Percentiles rank a stretch among this genome's conserved stretches.
Conservation (phyloP, 495 filamentous ascomycete genomes). For the Glonium stellatum region DNA sequence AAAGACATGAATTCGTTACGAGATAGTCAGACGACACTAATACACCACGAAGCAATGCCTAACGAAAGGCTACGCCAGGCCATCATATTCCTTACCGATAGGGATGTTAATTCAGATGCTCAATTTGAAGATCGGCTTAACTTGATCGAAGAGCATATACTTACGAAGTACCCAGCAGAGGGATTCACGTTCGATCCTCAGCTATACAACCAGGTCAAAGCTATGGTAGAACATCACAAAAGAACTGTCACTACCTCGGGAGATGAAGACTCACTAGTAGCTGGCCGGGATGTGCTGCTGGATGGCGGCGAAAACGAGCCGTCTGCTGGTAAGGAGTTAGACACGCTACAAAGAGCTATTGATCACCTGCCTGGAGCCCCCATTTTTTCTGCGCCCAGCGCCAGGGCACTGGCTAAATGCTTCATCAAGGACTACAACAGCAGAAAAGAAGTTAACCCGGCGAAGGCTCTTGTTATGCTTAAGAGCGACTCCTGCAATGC, state of each 20-base stretch:
- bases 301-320: background rate
- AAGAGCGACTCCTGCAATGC: too few relatives aligned
- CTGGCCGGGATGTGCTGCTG: background rate
- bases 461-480: too few relatives aligned
- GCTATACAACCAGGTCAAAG: constrained; percentile 10
- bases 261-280: background rate
- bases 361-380: too few relatives aligned
- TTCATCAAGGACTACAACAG: too few relatives aligned
- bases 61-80: constrained; percentile 17
- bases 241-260: background rate
- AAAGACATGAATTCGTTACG: background rate
- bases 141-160: constrained; percentile 12
- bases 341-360: too few relatives aligned
- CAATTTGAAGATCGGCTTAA: constrained; percentile 10
- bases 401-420: too few relatives aligned
- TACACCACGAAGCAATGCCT: background rate
- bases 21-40: background rate
- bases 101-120: constrained; percentile 3
- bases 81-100: constrained; percentile 13
- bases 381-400: too few relatives aligned
- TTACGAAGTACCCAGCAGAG: constrained; percentile 10
- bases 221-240: constrained; percentile 11
- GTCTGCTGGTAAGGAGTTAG: background rate
- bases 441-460: too few relatives aligned
- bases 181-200: constrained; percentile 12